Evolutionary conservation across 345 rosid species (phyloP), one percentile per base, ranked within the genome.

Genomic region (Lumnitzera racemosa): DNA sequence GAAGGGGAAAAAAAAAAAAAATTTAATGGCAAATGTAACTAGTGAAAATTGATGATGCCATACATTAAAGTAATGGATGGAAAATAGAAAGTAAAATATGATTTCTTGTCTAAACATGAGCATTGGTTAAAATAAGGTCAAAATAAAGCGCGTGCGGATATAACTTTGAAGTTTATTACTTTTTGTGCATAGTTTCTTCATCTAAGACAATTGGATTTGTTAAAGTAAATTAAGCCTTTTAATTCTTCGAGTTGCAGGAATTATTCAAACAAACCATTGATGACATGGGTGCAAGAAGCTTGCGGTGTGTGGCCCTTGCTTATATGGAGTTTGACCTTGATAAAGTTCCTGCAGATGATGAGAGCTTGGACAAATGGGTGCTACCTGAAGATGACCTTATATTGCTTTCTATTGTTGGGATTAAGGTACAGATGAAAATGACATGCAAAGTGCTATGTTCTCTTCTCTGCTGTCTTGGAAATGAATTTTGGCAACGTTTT

Each of bases 251-350:
- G 51, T 51, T 66, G 67, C 76, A 92, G 98, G 86, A 84, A 4
- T 78, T 72, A 65, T 86, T 90, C 76, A 77, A 65, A 72, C 70
- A 56, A 49, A 88, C 90, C 65, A 85, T 90, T 69, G 83, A 85
- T 52, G 78, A 79, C 55, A 90, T 90, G 99, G 98, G 96, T 24
- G 73, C 86, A 71, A 78, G 79, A 50, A 88, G 98, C 81, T 75
- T 95, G 87, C 87, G 99, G 0, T 95, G 99, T 75, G 81, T 95
- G 72, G 96, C 98, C 47, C 81, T 90, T 79, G 99, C 99, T 48
- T 88, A 81, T 62, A 80, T 95, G 73, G 71, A 74, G 61, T 78
- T 64, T 65, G 94, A 85, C 49, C 53, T 17, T 47, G 88, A 82
- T 63, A 66, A 83, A 67, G 79, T 86, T 57, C 98, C 96, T 51